A percentile compares a stretch with the other conserved stretches of the same genome.
Conservation (phyloP, 2,329 filamentous ascomycete species). For the Venturia oleaginea region DNA sequence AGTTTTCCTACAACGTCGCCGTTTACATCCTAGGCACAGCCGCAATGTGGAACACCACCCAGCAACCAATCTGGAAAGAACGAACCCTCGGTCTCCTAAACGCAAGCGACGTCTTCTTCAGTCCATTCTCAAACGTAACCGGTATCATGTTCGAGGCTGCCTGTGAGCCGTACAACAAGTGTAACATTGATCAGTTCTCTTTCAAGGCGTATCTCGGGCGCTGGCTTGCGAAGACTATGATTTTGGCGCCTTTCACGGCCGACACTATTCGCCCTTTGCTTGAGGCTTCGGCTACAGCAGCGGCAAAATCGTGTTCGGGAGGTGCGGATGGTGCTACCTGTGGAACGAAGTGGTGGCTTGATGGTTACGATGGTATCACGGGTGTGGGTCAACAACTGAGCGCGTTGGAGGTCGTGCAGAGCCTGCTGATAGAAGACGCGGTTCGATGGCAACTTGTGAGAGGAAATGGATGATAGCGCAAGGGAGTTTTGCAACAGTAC, state of each 20-base stretch:
- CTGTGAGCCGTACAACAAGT: constrained; percentile 53
- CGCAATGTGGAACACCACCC: constrained; percentile 9
- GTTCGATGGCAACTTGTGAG: constrained; percentile 2
- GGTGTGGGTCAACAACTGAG: constrained; percentile 37
- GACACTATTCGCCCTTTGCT: constrained; percentile 31
- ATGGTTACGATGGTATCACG: constrained; percentile 31
- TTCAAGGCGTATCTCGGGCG: constrained; percentile 70
- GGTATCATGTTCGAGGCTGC: constrained; percentile 56
- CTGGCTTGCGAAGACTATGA: constrained; percentile 44
- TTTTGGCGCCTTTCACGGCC: constrained; percentile 35
- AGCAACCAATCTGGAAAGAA: constrained; percentile 42
- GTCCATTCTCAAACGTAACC: constrained; percentile 37
- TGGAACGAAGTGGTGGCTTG: constrained; percentile 38
- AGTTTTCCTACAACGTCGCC: constrained; percentile 58
- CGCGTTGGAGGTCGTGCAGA: constrained; percentile 37
- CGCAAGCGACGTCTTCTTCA: constrained; percentile 44
- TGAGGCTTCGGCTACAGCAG: constrained; percentile 32
- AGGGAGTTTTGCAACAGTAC: no score
- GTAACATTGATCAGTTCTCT: constrained; percentile 61
- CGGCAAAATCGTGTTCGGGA: constrained; percentile 35
- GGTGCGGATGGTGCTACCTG: constrained; percentile 32
- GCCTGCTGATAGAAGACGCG: constrained; percentile 24
- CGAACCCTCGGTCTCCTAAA: constrained; percentile 52
- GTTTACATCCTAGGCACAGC: constrained; percentile 52
- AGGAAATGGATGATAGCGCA: not conserved